Evolutionary conservation across 768 basidiomycete genomes (phyloP).

Genomic region (Flagelloscypha sp.): DNA sequence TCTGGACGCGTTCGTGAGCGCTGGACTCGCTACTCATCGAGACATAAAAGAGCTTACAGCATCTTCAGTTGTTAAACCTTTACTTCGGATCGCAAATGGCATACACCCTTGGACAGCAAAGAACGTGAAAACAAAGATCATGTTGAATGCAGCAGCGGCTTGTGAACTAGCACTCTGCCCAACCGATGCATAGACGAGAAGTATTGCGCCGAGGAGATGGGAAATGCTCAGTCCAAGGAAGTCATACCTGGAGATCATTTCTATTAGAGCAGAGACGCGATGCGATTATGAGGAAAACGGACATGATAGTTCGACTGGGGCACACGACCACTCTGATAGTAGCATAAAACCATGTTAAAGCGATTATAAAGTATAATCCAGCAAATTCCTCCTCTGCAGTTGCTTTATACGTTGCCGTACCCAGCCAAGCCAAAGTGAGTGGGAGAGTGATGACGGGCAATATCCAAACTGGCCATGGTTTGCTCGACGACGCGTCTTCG

Average conservation of each 20-base stretch:
- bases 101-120: no score
- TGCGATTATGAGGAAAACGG: constrained; percentile 32
- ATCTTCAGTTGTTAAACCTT: neutral
- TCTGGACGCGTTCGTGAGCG: neutral
- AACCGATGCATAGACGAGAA: constrained; percentile 14
- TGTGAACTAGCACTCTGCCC: constrained; percentile 22
- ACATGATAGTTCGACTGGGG: constrained; percentile 21
- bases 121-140: no score
- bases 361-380: constrained; percentile 12
- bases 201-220: constrained; percentile 9
- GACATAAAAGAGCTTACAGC: neutral
- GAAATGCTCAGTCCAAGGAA: constrained; percentile 8
- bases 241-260: constrained; percentile 13
- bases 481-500: neutral
- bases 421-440: constrained; percentile 35
- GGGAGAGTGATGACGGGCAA: constrained; percentile 29
- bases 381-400: constrained; percentile 12
- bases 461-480: constrained; percentile 35
- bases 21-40: neutral
- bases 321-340: constrained; percentile 6
- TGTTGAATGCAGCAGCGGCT: no score
- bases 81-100: neutral
- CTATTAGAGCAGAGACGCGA: constrained; percentile 22
- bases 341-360: constrained; percentile 13
- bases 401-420: constrained; percentile 27